phyloP scores from a whole-genome alignment of 208 protist species.

The Crithidia bombi region DNA sequence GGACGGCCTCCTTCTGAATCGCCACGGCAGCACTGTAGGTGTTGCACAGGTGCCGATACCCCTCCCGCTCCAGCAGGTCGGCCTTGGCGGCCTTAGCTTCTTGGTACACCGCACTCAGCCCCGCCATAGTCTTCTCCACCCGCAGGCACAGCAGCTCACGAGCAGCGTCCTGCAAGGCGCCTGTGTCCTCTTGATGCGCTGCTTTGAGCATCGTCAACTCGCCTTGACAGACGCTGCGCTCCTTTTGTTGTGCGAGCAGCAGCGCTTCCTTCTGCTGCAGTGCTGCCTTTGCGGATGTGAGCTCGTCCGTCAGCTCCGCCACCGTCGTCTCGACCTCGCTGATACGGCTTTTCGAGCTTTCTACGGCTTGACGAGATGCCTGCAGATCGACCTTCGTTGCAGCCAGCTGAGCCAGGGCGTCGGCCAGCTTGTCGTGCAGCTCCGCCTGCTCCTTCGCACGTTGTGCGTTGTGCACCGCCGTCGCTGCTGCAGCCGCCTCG shows the following conservation, averaged over 20 bases:
- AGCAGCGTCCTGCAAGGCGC: constrained; percentile 26
- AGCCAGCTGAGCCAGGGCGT: constrained; percentile 35
- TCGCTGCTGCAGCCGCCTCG: constrained; percentile 29
- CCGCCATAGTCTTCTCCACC: constrained; percentile 41
- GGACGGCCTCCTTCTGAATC: constrained; percentile 20
- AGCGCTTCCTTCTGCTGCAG: constrained; percentile 6
- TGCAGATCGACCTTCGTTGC: constrained; percentile 20
- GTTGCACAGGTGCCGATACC: constrained; percentile 22
- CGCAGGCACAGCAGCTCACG: constrained; percentile 46
- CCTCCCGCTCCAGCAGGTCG: constrained; percentile 38
- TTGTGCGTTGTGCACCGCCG: constrained; percentile 25
- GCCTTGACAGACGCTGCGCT: constrained; percentile 22
- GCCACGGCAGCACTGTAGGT: constrained; percentile 7
- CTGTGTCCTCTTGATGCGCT: constrained; percentile 18
- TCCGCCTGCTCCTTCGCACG: constrained; percentile 30
- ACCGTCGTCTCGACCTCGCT: constrained; percentile 3
- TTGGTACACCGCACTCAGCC: constrained; percentile 40
- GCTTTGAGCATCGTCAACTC: constrained; percentile 33
- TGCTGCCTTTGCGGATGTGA: background rate
- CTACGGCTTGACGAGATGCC: constrained; percentile 6
- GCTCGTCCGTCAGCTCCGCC: constrained; percentile 3
- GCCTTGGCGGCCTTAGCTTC: constrained; percentile 35
- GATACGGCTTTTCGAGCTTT: background rate
- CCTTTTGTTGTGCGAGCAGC: constrained; percentile 23
- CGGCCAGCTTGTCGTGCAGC: constrained; percentile 32